These are phyloP conservation scores for Endocladia muricata DNA, from an alignment of 31 red algal genomes.

Conservation along the genomic window DNA sequence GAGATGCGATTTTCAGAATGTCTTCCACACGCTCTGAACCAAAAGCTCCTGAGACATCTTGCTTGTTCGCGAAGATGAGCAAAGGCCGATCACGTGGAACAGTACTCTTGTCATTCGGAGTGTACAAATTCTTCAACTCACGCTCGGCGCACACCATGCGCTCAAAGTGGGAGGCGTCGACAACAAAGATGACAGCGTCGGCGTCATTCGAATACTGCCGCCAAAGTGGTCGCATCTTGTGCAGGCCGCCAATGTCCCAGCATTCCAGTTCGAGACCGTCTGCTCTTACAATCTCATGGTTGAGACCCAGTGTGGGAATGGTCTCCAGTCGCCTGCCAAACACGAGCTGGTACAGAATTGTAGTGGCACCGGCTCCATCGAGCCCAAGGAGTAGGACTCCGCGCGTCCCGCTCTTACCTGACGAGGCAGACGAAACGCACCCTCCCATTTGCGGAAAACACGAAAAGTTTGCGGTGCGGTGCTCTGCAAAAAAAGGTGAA, in stretches of 20 bases:
- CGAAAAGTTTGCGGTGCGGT: no score
- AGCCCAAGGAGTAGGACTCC: slow-evolving; percentile 83
- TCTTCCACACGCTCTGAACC: slow-evolving; percentile 43
- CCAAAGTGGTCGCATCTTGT: slow-evolving; percentile 96
- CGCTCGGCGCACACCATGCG: slow-evolving; percentile 61
- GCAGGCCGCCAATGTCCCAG: slow-evolving; percentile 91
- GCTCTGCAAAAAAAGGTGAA: no score
- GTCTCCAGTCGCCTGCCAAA: slow-evolving; percentile 73
- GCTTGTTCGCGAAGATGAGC: slow-evolving; percentile 94
- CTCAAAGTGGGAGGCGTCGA: slow-evolving; percentile 71
- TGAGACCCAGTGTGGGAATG: slow-evolving; percentile 91
- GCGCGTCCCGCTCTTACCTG: slow-evolving; percentile 36
- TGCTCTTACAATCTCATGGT: slow-evolving; percentile 70
- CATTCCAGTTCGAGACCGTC: slow-evolving; percentile 75
- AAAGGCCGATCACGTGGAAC: slow-evolving; percentile 56
- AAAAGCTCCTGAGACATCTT: slow-evolving; percentile 56
- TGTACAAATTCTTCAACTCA: slow-evolving; percentile 80
- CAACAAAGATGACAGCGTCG: slow-evolving; percentile 90
- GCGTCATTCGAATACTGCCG: slow-evolving; percentile 79
- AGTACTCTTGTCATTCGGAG: background rate
- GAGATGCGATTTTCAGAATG: slow-evolving; percentile 42
- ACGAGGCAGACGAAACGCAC: slow-evolving; percentile 41
- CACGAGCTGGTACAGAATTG: slow-evolving; percentile 90
- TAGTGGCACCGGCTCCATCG: slow-evolving; percentile 88
- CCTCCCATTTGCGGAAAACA: no score